Base-by-base conservation (phyloP, 2,329 filamentous ascomycete genomes). In the Coleophoma eucalyptorum region DNA sequence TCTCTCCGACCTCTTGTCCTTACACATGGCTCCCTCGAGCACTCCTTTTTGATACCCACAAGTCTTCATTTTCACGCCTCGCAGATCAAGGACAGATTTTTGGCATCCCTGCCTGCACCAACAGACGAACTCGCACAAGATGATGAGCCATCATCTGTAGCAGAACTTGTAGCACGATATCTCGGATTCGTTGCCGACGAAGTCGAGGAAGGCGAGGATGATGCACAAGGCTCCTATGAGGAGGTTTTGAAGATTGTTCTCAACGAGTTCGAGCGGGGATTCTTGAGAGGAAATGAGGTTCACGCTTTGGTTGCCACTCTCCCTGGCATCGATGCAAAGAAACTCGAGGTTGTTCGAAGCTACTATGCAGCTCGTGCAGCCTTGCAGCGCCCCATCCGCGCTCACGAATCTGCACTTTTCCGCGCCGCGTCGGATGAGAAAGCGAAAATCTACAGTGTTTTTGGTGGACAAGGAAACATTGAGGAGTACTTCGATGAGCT, bases 401-500 rank as follows among this genome's bases (percentile, higher is more conserved):
- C 90, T 26, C 93, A 99, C 69, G 89, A 96, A 67, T 97, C 95
- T 38, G 95, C 94, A 34, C 80, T 99, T 43, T 83, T 97, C 66
- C 83, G 94, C 60, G 93, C 94, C 46, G 90, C 90, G 10, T 85
- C 88, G 43, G 92, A 97, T 56, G 86, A 83, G 55, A 84, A 86
- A 50, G 92, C 92, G 49, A 86, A 83, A 62, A 82, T 99, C 53
- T 99, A 96, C 75, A 92, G 86, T 58, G 91, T 99, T 55, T 96
- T 97, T 60, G 94, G 94, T 53, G 94, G 94, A 6, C 94, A 99
- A 70, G 94, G 94, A 62, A 99, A 99, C 71, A 97, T 99, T 57
- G 93, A 99, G 72, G 95, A 99, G 73, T 99, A 99, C 73, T 99
- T 99, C 65, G 93, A 99, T 61, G 94, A 99, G 75, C 81, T 99